Conservation (phyloP, 495 filamentous ascomycete genomes). For the Wilcoxina mikolae region DNA sequence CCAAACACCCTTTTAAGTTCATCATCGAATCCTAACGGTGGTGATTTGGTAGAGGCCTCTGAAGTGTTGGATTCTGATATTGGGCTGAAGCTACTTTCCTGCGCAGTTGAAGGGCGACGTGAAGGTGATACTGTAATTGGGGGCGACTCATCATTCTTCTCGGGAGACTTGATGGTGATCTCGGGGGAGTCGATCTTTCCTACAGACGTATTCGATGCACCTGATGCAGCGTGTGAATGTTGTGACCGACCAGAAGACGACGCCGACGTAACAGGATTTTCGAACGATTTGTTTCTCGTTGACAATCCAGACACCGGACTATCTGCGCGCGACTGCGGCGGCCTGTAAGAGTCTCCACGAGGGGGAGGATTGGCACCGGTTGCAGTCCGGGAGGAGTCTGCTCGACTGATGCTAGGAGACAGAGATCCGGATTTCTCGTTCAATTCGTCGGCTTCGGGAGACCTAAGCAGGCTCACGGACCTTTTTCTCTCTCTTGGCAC, state of each 20-base stretch:
- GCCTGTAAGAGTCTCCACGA: constrained; percentile 25
- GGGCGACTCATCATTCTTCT: background rate
- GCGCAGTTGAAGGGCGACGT: constrained; percentile 17
- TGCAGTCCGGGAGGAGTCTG: background rate
- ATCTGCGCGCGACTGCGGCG: constrained; percentile 10
- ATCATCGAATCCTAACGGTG: constrained; percentile 64
- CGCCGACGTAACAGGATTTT: constrained; percentile 19
- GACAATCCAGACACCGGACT: constrained; percentile 12
- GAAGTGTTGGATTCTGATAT: background rate
- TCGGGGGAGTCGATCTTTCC: background rate
- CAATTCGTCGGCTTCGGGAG: constrained; percentile 11
- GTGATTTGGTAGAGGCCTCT: constrained; percentile 4
- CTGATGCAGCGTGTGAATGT: constrained; percentile 21
- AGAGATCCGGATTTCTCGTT: constrained; percentile 22
- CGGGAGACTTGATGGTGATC: too few species aligned
- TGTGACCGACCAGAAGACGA: constrained; percentile 23
- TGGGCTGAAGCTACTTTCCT: constrained; percentile 16
- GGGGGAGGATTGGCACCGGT: constrained; percentile 13
- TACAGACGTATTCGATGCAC: constrained; percentile 11
- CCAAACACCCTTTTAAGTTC: constrained; percentile 71
- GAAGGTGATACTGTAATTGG: background rate
- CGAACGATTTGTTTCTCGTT: constrained; percentile 19
- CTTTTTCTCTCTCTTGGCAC: constrained; percentile 52
- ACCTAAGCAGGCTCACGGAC: constrained; percentile 27
- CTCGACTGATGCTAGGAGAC: background rate